Conservation (phyloP, 345 rosid species). For the Sonneratia alba region DNA sequence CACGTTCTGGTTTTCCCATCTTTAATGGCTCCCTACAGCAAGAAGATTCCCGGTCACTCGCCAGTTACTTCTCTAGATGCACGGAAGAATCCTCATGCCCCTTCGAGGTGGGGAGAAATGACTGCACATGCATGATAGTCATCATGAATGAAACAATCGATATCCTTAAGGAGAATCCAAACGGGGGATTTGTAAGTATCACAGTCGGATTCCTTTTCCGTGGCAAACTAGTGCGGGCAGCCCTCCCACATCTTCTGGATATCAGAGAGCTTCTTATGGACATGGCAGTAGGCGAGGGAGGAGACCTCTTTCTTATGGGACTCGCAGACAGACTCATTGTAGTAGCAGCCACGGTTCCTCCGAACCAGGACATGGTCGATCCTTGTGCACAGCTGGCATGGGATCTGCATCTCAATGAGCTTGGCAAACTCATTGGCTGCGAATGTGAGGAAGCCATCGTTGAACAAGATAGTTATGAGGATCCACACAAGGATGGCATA, state of each 20-base stretch:
- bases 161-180: conserved; percentile 68
- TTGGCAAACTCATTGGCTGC: conserved; percentile 52
- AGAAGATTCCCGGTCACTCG: too few species aligned
- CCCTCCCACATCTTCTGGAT: conserved; percentile 73
- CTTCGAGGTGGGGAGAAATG: too few species aligned
- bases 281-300: conserved; percentile 53
- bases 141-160: conserved; percentile 55
- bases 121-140: conserved; percentile 11
- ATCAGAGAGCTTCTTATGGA: conserved; percentile 75
- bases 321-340: conserved; percentile 69
- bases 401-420: conserved; percentile 68
- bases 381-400: conserved; percentile 46
- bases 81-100: too few species aligned
- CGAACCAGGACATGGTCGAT: conserved; percentile 31
- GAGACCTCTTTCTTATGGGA: conserved; percentile 60
- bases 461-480: conserved; percentile 48
- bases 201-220: conserved; percentile 61
- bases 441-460: conserved; percentile 62
- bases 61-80: too few species aligned
- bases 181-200: conserved; percentile 69
- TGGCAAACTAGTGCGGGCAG: conserved; percentile 81
- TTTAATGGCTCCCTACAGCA: too few species aligned
- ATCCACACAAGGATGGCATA: conserved; percentile 70
- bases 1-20: too few species aligned
- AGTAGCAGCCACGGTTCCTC: conserved; percentile 45